Conservation (phyloP, 345 rosid genomes). For the Corchorus olitorius region DNA sequence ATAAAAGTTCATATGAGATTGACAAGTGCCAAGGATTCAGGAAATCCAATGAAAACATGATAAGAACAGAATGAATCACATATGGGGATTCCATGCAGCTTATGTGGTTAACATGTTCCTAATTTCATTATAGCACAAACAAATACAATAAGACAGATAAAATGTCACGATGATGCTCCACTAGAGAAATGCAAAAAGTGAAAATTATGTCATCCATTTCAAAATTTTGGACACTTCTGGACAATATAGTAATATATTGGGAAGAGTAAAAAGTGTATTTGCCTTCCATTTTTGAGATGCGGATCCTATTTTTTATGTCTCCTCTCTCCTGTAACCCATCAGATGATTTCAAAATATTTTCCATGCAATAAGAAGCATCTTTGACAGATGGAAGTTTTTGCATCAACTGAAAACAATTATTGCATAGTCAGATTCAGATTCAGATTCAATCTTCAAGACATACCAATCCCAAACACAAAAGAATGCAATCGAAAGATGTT, state of each 20-base stretch:
- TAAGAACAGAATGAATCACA: slow-evolving; percentile 12
- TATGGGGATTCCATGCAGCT: neutral
- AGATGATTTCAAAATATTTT: slow-evolving; percentile 14
- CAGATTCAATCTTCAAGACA: no score
- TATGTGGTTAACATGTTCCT: neutral
- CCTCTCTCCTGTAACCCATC: slow-evolving; percentile 2
- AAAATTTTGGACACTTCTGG: slow-evolving; percentile 17
- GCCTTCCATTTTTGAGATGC: neutral
- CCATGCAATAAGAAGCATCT: slow-evolving; percentile 8
- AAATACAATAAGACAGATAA: slow-evolving; percentile 9
- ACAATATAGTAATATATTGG: slow-evolving; percentile 4
- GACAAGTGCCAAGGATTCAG: slow-evolving; percentile 4
- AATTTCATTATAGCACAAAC: slow-evolving; percentile 1
- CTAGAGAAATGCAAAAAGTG: neutral
- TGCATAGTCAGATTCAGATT: no score
- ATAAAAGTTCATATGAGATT: neutral
- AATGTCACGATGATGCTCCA: slow-evolving; percentile 1
- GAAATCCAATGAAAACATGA: slow-evolving; percentile 7
- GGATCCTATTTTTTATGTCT: neutral
- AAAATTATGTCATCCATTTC: neutral
- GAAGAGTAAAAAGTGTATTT: neutral
- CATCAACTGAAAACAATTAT: no score
- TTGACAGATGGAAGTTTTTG: no score
- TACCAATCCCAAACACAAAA: no score
- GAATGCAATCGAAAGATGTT: no score